These are phyloP conservation scores for Lodderomyces margitis DNA, from an alignment of 1,139 yeast species.

Conservation along the genomic window DNA sequence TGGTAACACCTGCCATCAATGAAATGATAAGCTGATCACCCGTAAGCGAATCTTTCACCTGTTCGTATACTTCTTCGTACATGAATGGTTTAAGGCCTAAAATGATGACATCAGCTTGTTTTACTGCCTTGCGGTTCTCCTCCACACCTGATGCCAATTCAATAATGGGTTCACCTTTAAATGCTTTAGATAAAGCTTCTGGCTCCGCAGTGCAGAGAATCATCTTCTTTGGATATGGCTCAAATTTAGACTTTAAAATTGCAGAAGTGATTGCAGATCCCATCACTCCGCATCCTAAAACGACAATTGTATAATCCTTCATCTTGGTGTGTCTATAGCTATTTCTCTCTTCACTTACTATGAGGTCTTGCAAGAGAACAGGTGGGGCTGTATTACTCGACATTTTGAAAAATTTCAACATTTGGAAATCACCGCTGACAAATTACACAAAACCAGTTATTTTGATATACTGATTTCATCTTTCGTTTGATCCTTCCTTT, in stretches of 20 bases:
- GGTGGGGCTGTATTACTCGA: too few relatives aligned
- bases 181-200: constrained; percentile 8
- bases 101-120: constrained; percentile 64
- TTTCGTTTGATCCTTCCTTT: background rate
- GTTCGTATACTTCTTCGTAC: constrained; percentile 57
- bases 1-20: constrained; percentile 89
- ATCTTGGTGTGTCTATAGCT: too few relatives aligned
- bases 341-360: too few relatives aligned
- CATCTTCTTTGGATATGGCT: constrained; percentile 67
- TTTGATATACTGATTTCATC: background rate
- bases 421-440: background rate
- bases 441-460: background rate
- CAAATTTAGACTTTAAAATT: constrained; percentile 47
- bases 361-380: too few relatives aligned
- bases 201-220: constrained; percentile 61
- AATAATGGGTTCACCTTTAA: constrained; percentile 39
- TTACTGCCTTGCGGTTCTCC: constrained; percentile 55
- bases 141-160: constrained; percentile 53
- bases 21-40: constrained; percentile 70
- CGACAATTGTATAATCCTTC: constrained; percentile 61
- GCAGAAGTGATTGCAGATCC: constrained; percentile 95
- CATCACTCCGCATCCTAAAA: constrained; percentile 94
- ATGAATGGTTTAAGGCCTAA: constrained; percentile 86
- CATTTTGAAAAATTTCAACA: background rate
- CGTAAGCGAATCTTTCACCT: constrained; percentile 41